Conservation (phyloP, 1,284 basidiomycete genomes). For the Ganoderma boninense region DNA sequence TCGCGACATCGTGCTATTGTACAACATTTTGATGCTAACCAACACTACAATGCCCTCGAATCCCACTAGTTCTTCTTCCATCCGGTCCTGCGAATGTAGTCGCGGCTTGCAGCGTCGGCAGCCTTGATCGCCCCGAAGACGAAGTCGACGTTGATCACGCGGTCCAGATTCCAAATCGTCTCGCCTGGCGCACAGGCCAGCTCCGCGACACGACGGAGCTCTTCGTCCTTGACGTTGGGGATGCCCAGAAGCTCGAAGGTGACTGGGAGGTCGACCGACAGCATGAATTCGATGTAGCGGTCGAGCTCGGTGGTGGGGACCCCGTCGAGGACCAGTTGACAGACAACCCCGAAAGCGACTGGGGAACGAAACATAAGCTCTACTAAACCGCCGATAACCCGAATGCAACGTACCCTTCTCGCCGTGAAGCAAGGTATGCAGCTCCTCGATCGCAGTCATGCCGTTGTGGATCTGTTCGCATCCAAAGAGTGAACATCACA, state of each 20-base stretch:
- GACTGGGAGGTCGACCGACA: constrained; percentile 44
- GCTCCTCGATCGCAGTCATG: constrained; percentile 42
- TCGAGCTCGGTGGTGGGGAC: constrained; percentile 39
- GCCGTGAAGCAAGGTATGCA: constrained; percentile 44
- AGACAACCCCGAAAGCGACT: constrained; percentile 45
- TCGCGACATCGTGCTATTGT: neutral
- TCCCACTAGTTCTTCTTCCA: constrained; percentile 25
- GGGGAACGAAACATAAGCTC: neutral
- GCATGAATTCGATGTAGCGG: constrained; percentile 45
- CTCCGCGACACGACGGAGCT: constrained; percentile 41
- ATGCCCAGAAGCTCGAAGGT: constrained; percentile 44
- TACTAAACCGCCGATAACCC: neutral
- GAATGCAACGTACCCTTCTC: constrained; percentile 40
- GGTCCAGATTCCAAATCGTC: constrained; percentile 47
- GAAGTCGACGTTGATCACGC: constrained; percentile 40
- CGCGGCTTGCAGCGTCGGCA: constrained; percentile 42
- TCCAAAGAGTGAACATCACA: neutral
- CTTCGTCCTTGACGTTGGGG: constrained; percentile 41
- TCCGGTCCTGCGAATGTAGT: constrained; percentile 38
- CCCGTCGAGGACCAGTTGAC: constrained; percentile 43
- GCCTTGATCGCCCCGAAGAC: constrained; percentile 44
- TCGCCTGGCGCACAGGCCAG: constrained; percentile 41
- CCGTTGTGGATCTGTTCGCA: constrained; percentile 43
- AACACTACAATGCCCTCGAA: neutral
- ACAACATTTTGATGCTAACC: neutral